Percentiles rank a stretch among this genome's conserved stretches.
These are phyloP conservation scores for Aspergillus sp. DNA, from an alignment of 2,329 filamentous ascomycete species.

Conservation along the genomic window DNA sequence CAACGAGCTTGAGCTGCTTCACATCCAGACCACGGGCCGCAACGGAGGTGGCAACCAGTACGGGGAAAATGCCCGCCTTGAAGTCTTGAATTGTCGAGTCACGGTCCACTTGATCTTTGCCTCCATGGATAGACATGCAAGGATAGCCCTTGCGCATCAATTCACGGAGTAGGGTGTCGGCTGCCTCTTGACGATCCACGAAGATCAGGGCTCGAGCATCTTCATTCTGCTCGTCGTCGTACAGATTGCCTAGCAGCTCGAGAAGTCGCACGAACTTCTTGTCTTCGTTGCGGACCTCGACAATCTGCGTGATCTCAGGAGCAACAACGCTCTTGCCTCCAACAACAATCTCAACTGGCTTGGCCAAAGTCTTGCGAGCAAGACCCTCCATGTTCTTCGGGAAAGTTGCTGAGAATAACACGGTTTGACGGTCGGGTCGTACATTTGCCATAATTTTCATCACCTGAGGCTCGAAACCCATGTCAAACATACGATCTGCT, in stretches of 20 bases:
- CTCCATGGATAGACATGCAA: conserved; percentile 88
- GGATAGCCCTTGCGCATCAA: conserved; percentile 78
- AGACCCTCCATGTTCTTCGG: conserved; percentile 86
- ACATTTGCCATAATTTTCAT: conserved; percentile 93
- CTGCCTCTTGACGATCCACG: conserved; percentile 85
- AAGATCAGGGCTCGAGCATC: conserved; percentile 87
- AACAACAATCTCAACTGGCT: conserved; percentile 85
- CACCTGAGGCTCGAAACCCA: conserved; percentile 98
- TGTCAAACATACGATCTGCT: conserved; percentile 98
- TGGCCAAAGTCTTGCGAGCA: conserved; percentile 78
- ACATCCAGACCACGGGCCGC: conserved; percentile 93
- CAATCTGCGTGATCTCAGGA: conserved; percentile 76
- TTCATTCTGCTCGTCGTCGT: conserved; percentile 66
- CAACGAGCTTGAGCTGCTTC: conserved; percentile 88
- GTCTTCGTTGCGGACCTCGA: conserved; percentile 76
- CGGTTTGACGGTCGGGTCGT: conserved; percentile 85
- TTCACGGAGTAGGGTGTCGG: conserved; percentile 71
- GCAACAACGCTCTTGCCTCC: conserved; percentile 70
- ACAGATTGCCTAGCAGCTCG: conserved; percentile 79
- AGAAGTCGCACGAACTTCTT: conserved; percentile 79
- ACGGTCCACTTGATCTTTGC: conserved; percentile 87
- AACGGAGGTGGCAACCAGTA: conserved; percentile 90
- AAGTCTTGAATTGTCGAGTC: conserved; percentile 91
- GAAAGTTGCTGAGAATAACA: conserved; percentile 95
- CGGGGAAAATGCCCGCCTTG: conserved; percentile 81